Conservation (phyloP, 2,329 filamentous ascomycete species). For the Chrysosporium queenslandicum region DNA sequence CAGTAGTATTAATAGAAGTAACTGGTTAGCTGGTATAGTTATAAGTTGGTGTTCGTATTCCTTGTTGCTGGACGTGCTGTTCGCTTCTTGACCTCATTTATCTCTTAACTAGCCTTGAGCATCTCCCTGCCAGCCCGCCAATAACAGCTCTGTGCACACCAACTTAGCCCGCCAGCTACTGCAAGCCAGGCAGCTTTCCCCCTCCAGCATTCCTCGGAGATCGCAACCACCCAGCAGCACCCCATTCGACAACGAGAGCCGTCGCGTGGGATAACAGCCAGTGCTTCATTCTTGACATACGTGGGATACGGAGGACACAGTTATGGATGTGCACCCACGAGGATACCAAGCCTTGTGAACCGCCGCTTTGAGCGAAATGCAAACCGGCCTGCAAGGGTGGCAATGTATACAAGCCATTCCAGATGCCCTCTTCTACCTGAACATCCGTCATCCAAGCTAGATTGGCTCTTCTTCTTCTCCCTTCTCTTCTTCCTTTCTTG, state of each 20-base stretch:
- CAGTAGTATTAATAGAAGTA: background rate
- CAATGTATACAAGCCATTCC: background rate
- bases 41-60: no score
- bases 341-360: background rate
- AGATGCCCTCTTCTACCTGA: background rate
- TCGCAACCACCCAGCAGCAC: background rate
- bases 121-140: background rate
- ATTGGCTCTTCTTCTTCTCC: background rate
- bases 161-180: background rate
- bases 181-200: background rate
- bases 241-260: background rate
- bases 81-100: background rate
- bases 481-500: background rate
- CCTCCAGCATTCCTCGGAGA: conserved; percentile 2
- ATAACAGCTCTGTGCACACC: background rate
- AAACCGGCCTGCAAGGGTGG: background rate
- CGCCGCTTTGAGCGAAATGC: background rate
- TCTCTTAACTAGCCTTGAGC: background rate
- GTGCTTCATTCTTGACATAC: no score
- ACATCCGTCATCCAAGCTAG: no score
- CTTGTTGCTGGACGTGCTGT: background rate
- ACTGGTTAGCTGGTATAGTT: no score
- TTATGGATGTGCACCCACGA: background rate
- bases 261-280: background rate
- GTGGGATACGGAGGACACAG: background rate